A percentile compares a stretch with the other conserved stretches of the same genome.
These are phyloP conservation scores for Xylariaceae sp. DNA, from an alignment of 2,329 filamentous ascomycete genomes.

Conservation along the genomic window DNA sequence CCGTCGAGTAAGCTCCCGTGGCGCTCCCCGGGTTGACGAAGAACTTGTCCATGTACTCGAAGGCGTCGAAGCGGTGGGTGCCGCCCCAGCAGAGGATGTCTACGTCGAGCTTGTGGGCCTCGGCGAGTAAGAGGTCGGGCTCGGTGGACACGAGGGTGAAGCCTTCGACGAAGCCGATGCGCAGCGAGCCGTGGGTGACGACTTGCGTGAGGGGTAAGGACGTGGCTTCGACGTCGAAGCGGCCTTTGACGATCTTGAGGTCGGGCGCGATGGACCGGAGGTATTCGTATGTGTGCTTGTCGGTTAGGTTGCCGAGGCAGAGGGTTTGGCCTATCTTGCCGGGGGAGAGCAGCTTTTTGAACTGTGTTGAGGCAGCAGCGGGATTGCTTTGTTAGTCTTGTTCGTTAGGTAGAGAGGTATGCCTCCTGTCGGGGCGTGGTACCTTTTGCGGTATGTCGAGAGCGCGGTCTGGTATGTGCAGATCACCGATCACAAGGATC, in stretches of 20 bases:
- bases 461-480: conserved; percentile 89
- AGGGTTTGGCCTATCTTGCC: conserved; percentile 81
- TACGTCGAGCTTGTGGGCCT: conserved; percentile 65
- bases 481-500: conserved; percentile 86
- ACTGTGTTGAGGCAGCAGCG: conserved; percentile 46
- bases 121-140: conserved; percentile 62
- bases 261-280: conserved; percentile 70
- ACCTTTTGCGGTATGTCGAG: conserved; percentile 90
- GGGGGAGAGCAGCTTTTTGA: conserved; percentile 79
- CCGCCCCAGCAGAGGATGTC: conserved; percentile 67
- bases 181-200: conserved; percentile 61
- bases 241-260: conserved; percentile 65
- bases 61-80: conserved; percentile 65
- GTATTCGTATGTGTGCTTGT: conserved; percentile 77
- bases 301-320: conserved; percentile 76
- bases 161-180: conserved; percentile 64
- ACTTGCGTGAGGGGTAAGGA: conserved; percentile 63
- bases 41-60: conserved; percentile 72
- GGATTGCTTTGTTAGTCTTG: not conserved
- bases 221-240: conserved; percentile 63
- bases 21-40: conserved; percentile 67
- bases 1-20: conserved; percentile 58
- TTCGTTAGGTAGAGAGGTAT: no score
- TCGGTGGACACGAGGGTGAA: conserved; percentile 65
- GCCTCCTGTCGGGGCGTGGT: conserved; percentile 23